Evolutionary conservation across 495 filamentous ascomycete species (phyloP).

Genomic region (Paragyromitra xinjiangensis): DNA sequence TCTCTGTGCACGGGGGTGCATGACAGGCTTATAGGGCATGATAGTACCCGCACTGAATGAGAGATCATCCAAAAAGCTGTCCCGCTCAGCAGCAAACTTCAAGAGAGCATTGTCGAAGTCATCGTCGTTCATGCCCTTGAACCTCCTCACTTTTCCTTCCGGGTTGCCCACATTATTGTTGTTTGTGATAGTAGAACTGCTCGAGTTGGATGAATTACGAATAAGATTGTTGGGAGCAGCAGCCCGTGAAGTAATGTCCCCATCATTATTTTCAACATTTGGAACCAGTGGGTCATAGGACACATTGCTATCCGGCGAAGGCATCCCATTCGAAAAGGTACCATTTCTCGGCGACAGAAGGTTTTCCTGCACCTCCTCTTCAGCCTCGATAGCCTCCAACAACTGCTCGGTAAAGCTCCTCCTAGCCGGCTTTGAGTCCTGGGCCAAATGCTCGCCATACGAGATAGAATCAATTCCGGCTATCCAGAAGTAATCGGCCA

Average conservation of each 20-base stretch:
- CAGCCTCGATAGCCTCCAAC: conserved; percentile 57
- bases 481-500: conserved; percentile 99
- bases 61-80: conserved; percentile 91
- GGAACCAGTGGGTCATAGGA: conserved; percentile 30
- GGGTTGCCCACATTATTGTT: conserved; percentile 53
- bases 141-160: conserved; percentile 46
- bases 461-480: conserved; percentile 83
- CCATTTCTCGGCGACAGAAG: conserved; percentile 52
- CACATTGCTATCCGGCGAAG: conserved; percentile 45
- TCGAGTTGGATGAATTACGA: conserved; percentile 56
- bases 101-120: conserved; percentile 92
- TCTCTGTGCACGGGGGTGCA: conserved; percentile 79
- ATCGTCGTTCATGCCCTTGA: conserved; percentile 66
- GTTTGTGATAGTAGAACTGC: conserved; percentile 61
- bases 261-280: conserved; percentile 23
- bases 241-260: conserved; percentile 32
- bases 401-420: conserved; percentile 57
- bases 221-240: conserved; percentile 46
- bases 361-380: conserved; percentile 55
- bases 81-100: conserved; percentile 93
- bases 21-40: conserved; percentile 74
- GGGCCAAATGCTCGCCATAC: conserved; percentile 64
- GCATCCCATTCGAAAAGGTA: conserved; percentile 37
- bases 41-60: conserved; percentile 86
- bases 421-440: conserved; percentile 49